Evolutionary conservation across 2,329 filamentous ascomycete genomes (phyloP).

Genomic region (Aspergillus intermedius): DNA sequence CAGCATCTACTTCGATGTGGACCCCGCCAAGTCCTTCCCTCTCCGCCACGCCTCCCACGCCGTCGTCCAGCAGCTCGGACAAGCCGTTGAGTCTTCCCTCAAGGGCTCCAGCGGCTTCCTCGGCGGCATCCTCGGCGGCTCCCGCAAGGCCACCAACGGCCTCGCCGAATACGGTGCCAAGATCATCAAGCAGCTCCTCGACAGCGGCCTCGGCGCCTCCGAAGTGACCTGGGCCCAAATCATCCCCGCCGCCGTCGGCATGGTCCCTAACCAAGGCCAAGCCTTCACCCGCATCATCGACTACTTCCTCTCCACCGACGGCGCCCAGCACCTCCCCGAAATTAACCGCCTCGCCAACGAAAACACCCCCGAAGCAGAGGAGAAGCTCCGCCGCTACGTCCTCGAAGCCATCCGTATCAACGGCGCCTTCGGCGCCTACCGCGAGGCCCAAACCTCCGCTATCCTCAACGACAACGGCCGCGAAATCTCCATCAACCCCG

Average conservation of each 20-base stretch:
- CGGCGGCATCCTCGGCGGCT: constrained; percentile 44
- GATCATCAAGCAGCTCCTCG: constrained; percentile 59
- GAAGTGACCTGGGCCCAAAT: constrained; percentile 68
- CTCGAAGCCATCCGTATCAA: constrained; percentile 66
- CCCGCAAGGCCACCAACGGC: constrained; percentile 47
- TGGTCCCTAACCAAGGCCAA: constrained; percentile 65
- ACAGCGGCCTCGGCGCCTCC: constrained; percentile 54
- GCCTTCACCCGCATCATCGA: constrained; percentile 68
- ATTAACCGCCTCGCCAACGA: constrained; percentile 55
- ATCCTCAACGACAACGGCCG: constrained; percentile 48
- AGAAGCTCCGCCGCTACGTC: constrained; percentile 60
- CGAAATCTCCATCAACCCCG: constrained; percentile 47
- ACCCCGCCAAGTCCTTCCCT: constrained; percentile 61
- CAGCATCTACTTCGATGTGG: constrained; percentile 59
- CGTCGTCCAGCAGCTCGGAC: constrained; percentile 54
- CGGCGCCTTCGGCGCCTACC: constrained; percentile 56
- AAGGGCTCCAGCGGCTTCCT: constrained; percentile 54
- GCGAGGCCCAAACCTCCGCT: constrained; percentile 45
- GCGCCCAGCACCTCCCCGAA: constrained; percentile 51
- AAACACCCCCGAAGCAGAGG: constrained; percentile 53
- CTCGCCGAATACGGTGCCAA: constrained; percentile 60
- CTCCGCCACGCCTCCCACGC: constrained; percentile 54
- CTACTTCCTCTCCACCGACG: constrained; percentile 59
- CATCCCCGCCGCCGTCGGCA: constrained; percentile 58
- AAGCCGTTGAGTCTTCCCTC: constrained; percentile 58